Conservation (phyloP, 2,329 filamentous ascomycete genomes). For the Ophiostoma perfectum region DNA sequence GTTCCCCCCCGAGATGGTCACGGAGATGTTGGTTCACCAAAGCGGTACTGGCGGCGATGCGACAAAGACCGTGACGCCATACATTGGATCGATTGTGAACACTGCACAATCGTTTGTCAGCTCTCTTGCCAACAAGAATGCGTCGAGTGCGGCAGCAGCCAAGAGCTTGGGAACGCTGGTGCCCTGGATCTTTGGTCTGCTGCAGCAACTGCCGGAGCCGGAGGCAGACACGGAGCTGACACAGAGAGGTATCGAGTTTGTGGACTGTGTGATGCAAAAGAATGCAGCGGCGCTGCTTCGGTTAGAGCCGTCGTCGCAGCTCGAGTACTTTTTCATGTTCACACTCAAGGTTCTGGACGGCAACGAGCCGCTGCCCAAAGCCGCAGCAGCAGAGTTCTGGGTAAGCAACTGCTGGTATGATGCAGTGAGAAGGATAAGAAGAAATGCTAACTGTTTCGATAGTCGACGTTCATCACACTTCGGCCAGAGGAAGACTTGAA, state of each 20-base stretch:
- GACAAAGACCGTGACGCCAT: slow-evolving; percentile 48
- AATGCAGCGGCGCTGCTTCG: slow-evolving; percentile 57
- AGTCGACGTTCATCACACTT: slow-evolving; percentile 52
- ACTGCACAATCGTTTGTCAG: slow-evolving; percentile 66
- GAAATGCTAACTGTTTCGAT: neutral
- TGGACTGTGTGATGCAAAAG: slow-evolving; percentile 57
- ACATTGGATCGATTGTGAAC: slow-evolving; percentile 63
- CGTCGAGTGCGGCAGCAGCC: slow-evolving; percentile 38
- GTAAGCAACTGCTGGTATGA: slow-evolving; percentile 38
- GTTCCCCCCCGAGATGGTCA: slow-evolving; percentile 60
- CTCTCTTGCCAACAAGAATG: slow-evolving; percentile 44
- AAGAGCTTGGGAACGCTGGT: slow-evolving; percentile 49
- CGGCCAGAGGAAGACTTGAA: slow-evolving; percentile 42
- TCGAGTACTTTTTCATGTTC: slow-evolving; percentile 67
- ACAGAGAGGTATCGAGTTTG: slow-evolving; percentile 68
- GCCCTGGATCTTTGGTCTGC: slow-evolving; percentile 56
- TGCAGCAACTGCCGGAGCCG: slow-evolving; percentile 57
- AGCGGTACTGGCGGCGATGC: slow-evolving; percentile 27
- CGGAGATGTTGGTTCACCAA: slow-evolving; percentile 59
- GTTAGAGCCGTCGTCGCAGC: slow-evolving; percentile 49
- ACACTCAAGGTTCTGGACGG: slow-evolving; percentile 64
- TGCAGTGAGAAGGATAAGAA: neutral
- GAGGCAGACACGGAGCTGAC: slow-evolving; percentile 65
- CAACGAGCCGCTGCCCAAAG: slow-evolving; percentile 69
- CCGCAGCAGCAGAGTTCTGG: slow-evolving; percentile 70